These are phyloP conservation scores for Xylaria sp. DNA, from an alignment of 2,329 filamentous ascomycete species.

Conservation along the genomic window DNA sequence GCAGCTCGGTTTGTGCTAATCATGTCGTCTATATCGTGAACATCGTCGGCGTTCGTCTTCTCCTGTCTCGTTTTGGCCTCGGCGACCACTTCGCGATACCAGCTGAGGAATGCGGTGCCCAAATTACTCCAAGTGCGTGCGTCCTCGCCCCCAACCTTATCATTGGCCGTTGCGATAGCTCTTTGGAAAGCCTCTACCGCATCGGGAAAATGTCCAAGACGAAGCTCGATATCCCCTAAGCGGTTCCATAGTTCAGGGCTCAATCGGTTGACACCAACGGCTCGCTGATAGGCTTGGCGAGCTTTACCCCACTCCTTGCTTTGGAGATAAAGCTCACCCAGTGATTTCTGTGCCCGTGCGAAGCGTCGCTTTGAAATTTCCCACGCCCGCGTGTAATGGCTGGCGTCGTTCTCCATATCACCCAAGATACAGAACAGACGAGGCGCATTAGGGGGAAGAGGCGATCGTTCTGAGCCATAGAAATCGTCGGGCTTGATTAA, in stretches of 20 bases:
- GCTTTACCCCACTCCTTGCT: slow-evolving; percentile 74
- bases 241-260: slow-evolving; percentile 89
- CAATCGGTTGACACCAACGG: slow-evolving; percentile 80
- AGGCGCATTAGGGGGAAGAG: slow-evolving; percentile 82
- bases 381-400: slow-evolving; percentile 88
- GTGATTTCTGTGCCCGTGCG: slow-evolving; percentile 84
- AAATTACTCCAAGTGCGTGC: slow-evolving; percentile 96
- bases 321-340: slow-evolving; percentile 81
- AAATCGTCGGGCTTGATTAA: slow-evolving; percentile 65
- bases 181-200: slow-evolving; percentile 86
- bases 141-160: slow-evolving; percentile 80
- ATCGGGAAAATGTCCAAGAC: slow-evolving; percentile 78
- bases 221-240: slow-evolving; percentile 86
- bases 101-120: slow-evolving; percentile 80
- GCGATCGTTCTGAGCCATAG: slow-evolving; percentile 72
- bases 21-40: slow-evolving; percentile 42
- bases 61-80: slow-evolving; percentile 47
- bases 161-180: slow-evolving; percentile 72
- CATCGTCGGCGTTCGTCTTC: slow-evolving; percentile 36
- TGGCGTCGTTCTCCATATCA: slow-evolving; percentile 80
- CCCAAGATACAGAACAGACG: slow-evolving; percentile 93
- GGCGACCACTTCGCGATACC: slow-evolving; percentile 66
- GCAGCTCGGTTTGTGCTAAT: slow-evolving; percentile 48
- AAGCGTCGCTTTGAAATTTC: slow-evolving; percentile 82
- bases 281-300: slow-evolving; percentile 79